Base-by-base conservation (phyloP, 1,284 basidiomycete species). In the Apiotrichum veenhuisii region DNA sequence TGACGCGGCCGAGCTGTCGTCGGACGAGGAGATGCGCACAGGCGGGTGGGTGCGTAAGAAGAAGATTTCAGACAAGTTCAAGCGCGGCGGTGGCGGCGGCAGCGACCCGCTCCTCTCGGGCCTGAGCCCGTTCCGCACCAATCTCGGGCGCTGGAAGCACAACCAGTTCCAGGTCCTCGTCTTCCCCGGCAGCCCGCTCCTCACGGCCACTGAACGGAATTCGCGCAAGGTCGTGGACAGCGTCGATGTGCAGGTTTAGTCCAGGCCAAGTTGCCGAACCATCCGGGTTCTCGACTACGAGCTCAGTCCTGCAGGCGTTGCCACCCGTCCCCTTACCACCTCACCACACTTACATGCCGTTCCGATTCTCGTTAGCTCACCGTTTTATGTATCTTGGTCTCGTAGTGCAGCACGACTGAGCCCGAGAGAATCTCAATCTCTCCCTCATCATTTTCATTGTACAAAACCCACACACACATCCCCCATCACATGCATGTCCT, bases 61-160 rank as follows among this genome's bases (percentile, higher is more conserved):
- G 55, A 26, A 59, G 23, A n/a, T n/a, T 30, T 12, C 30, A 44
- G 46, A 5, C 56, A 63, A n/a, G n/a, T n/a, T n/a, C n/a, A n/a
- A n/a, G 50, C 7, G 2, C 5, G 20, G 11, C 20, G 36, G 54
- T 26, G 58, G 63, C 52, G 27, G 11, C 27, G 44, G 50, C 47
- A 26, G 14, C n/a, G 58, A 50, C 34, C 38, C 50, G 11, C 50
- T 27, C 23, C 37, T 44, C 14, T 51, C 47, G 22, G 71, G 82
- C 3, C 68, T 85, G 49, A 80, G 78, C 40, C 57, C 74, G 26
- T 84, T 87, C 66, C 74, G 84, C 45, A 69, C 87, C 26, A 80
- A 80, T 41, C 57, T 77, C 9, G 77, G 26, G 11, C 27, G 42
- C 36, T 52, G 38, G 55, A 74, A 73, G 43, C 67, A 77, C 56